Conservation (phyloP, 164 flowering plant genomes). For the Akebia trifoliata region DNA sequence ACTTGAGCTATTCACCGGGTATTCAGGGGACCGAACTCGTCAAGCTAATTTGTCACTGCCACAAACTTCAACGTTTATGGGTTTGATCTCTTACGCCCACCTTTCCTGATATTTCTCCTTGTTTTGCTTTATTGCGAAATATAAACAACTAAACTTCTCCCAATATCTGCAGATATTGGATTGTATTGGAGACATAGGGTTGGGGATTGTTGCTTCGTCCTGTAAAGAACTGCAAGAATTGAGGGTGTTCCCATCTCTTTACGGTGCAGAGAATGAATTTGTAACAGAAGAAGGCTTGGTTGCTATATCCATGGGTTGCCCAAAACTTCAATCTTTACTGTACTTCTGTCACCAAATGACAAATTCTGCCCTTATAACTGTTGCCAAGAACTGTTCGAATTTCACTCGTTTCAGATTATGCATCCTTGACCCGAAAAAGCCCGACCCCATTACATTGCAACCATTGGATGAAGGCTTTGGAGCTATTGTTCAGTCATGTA, state of each 20-base stretch:
- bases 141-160: background rate
- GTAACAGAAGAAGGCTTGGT: constrained; percentile 83
- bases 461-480: constrained; percentile 95
- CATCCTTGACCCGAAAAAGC: constrained; percentile 62
- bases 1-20: constrained; percentile 76
- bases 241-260: constrained; percentile 76
- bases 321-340: constrained; percentile 64
- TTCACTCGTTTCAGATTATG: constrained; percentile 68
- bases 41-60: constrained; percentile 54
- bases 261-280: constrained; percentile 41
- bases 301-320: constrained; percentile 69
- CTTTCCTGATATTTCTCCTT: background rate
- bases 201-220: constrained; percentile 60
- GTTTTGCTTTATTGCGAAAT: background rate
- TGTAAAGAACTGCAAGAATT: constrained; percentile 79
- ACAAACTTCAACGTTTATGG: constrained; percentile 75
- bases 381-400: constrained; percentile 73
- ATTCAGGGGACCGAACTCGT: constrained; percentile 45
- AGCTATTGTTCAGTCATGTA: constrained; percentile 79
- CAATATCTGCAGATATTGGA: constrained; percentile 60
- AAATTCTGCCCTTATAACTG: constrained; percentile 74
- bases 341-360: constrained; percentile 92
- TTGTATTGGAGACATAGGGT: constrained; percentile 77
- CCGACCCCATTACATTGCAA: constrained; percentile 57
- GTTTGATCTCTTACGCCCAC: constrained; percentile 30